Base-by-base conservation (phyloP, 192 early-diverging fungal genomes). In the Diversispora epigaea region DNA sequence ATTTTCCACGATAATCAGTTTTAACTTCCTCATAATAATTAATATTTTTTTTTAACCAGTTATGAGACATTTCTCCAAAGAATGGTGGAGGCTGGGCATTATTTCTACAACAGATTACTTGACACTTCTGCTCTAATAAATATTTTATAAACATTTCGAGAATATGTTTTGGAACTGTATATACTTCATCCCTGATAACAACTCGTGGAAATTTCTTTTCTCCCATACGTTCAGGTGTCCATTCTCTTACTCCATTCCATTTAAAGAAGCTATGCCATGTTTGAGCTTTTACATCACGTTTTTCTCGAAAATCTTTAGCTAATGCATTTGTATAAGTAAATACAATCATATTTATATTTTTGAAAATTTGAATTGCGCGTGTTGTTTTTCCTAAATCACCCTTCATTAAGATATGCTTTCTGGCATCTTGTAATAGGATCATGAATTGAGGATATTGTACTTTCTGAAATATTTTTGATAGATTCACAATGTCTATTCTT, bases 1-100 rank as follows among this genome's bases (percentile, higher is more conserved):
- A 58, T 71, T 71, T 60, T 32, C 17, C 56, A 3, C 17, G 41
- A 58, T 60, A 71, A 19, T 71, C 41, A 60, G 56, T 71, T 39
- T 58, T 58, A 19, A 71, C 70, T 71, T 71, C 19, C 11, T 71
- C n/a, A 60, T 71, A 71, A 19, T 71, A 71, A 58, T 58, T n/a
- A 71, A 19, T 17, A n/a, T n/a, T 19, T 39, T 17, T 71, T 56
- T 71, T 71, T 71, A 58, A 58, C 70, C 52, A 70, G 54, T 70
- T 6, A 67, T 67, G 6, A 49, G 65, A 19, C 46, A 67, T 67
- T 67, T 67, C 12, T 70, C 22, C 52, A 22, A 70, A 70, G 68
- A 70, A 70, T 70, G 52, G 68, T 55, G 49, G 49, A 69, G 68
- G 68, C 32, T 69, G 22, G 15, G 49, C 49, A 39, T 69, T 8